phyloP scores from a whole-genome alignment of 257 asterid genomes.

The Eustoma russellianum region DNA sequence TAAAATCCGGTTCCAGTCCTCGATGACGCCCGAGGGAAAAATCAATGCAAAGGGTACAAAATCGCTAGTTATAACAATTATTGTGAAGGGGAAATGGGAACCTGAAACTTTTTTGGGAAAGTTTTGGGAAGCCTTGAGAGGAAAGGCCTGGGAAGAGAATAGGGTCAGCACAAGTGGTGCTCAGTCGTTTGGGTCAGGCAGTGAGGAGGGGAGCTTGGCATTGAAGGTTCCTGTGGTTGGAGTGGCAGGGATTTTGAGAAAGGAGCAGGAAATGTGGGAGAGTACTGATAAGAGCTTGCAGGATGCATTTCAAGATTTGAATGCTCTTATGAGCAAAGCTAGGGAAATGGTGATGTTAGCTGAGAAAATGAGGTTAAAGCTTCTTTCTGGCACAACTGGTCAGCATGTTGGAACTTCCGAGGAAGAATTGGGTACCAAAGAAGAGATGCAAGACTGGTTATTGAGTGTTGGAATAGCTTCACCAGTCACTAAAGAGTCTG shows the following conservation, averaged over 20 bases:
- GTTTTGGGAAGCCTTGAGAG: slow-evolving; percentile 85
- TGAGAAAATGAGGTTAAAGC: slow-evolving; percentile 92
- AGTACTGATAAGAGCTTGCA: slow-evolving; percentile 96
- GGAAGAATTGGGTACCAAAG: slow-evolving; percentile 89
- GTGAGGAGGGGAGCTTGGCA: slow-evolving; percentile 40
- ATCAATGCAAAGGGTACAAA: slow-evolving; percentile 33
- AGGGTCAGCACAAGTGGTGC: slow-evolving; percentile 14
- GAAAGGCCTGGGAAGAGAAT: slow-evolving; percentile 57
- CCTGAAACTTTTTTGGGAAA: slow-evolving; percentile 63
- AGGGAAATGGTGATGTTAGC: slow-evolving; percentile 97
- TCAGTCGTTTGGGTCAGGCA: slow-evolving; percentile 18
- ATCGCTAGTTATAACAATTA: slow-evolving; percentile 36
- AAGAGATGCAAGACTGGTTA: slow-evolving; percentile 96
- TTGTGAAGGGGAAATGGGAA: slow-evolving; percentile 60
- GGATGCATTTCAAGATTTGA: slow-evolving; percentile 97
- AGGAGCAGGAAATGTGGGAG: slow-evolving; percentile 99
- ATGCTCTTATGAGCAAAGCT: slow-evolving; percentile 96
- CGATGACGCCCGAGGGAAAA: slow-evolving; percentile 36
- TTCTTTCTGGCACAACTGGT: slow-evolving; percentile 66
- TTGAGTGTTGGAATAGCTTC: slow-evolving; percentile 93
- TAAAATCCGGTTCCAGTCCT: slow-evolving; percentile 65
- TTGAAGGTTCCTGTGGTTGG: slow-evolving; percentile 79
- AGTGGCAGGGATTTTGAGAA: slow-evolving; percentile 86
- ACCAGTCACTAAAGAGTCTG: slow-evolving; percentile 96
- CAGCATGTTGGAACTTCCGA: slow-evolving; percentile 29